phyloP scores from a whole-genome alignment of 805 yeast species.

The Yamadazyma ubonensis region DNA sequence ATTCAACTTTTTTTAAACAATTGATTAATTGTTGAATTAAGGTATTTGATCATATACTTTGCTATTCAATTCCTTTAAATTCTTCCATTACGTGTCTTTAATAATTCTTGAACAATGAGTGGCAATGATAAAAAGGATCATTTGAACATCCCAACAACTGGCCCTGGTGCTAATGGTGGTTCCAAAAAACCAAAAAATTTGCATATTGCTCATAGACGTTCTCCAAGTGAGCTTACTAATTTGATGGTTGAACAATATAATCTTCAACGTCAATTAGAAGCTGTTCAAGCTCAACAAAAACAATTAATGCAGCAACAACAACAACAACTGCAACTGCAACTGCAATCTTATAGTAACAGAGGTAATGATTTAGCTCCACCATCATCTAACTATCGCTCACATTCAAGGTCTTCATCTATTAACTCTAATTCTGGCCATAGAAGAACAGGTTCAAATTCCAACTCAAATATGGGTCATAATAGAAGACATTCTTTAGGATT shows the following conservation, averaged over 20 bases:
- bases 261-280: slow-evolving; percentile 88
- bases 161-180: slow-evolving; percentile 1
- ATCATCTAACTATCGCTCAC: slow-evolving; percentile 19
- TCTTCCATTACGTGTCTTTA: neutral
- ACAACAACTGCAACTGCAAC: slow-evolving; percentile 34
- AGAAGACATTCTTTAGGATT: slow-evolving; percentile 92
- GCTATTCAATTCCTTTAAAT: neutral
- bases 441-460: slow-evolving; percentile 33
- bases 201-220: slow-evolving; percentile 94
- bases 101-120: slow-evolving; percentile 6
- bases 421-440: slow-evolving; percentile 26
- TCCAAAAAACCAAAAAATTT: slow-evolving; percentile 39
- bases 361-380: slow-evolving; percentile 23
- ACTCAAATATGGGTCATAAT: slow-evolving; percentile 56
- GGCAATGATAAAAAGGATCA: slow-evolving; percentile 5
- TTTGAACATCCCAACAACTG: slow-evolving; percentile 10
- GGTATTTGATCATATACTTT: too few relatives aligned
- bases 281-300: slow-evolving; percentile 89
- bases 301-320: slow-evolving; percentile 80
- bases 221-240: slow-evolving; percentile 93
- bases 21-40: too few relatives aligned
- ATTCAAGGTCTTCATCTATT: slow-evolving; percentile 35
- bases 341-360: neutral
- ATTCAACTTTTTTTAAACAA: too few relatives aligned
- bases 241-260: slow-evolving; percentile 90